These are phyloP conservation scores for Amphirosellinia nigrospora DNA, from an alignment of 495 filamentous ascomycete species.

Conservation along the genomic window DNA sequence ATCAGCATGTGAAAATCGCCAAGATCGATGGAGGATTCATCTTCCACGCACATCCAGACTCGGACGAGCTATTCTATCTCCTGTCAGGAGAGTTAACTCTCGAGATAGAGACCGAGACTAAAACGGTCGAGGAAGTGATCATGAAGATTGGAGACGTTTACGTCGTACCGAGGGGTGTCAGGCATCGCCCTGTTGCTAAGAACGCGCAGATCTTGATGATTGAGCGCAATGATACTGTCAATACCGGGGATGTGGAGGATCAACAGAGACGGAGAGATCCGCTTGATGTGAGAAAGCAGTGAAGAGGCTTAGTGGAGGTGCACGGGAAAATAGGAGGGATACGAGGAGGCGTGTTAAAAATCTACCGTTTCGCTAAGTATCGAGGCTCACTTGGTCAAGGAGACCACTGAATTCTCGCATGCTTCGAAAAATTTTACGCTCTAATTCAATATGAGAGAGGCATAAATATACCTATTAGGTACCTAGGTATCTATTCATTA, in stretches of 20 bases:
- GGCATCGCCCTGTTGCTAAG: slow-evolving; percentile 23
- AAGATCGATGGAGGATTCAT: not conserved
- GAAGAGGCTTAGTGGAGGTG: not conserved
- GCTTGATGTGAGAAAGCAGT: not conserved
- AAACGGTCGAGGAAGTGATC: slow-evolving; percentile 7
- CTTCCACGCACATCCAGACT: slow-evolving; percentile 12
- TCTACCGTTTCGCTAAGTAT: not conserved
- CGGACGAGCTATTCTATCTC: slow-evolving; percentile 12
- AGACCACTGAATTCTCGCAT: not conserved
- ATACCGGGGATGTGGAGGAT: slow-evolving; percentile 7
- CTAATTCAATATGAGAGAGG: no score
- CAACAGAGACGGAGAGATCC: slow-evolving; percentile 1
- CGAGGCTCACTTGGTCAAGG: not conserved
- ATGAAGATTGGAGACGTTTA: slow-evolving; percentile 28
- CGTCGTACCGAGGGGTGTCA: slow-evolving; percentile 24
- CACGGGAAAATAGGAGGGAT: not conserved
- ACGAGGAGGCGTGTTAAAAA: not conserved
- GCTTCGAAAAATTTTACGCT: not conserved
- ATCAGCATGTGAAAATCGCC: slow-evolving; percentile 7
- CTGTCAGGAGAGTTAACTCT: not conserved
- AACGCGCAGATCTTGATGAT: slow-evolving; percentile 27
- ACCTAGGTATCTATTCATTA: no score
- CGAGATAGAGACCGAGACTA: not conserved
- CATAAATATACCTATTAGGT: no score
- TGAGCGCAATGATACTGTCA: slow-evolving; percentile 22